Evolutionary conservation across 371 early-diverging fungal genomes (phyloP).

Genomic region (Batrachochytrium dendrobatidis): DNA sequence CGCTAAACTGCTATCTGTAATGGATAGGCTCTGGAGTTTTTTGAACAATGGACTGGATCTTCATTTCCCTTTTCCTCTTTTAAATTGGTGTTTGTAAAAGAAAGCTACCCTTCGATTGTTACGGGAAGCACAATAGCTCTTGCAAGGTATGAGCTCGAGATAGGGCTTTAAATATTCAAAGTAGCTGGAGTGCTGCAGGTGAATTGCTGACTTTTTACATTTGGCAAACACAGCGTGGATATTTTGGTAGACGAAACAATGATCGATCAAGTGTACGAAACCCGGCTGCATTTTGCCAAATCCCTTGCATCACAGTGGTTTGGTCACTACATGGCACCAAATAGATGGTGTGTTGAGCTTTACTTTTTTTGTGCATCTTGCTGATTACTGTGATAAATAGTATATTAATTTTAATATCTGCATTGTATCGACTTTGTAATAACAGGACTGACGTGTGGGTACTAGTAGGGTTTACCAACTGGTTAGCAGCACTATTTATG

Average conservation of each 20-base stretch:
- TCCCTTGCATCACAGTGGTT: constrained; percentile 88
- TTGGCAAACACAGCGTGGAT: constrained; percentile 41
- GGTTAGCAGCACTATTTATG: constrained; percentile 64
- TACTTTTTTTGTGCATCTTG: background rate
- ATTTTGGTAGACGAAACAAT: constrained; percentile 65
- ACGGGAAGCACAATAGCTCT: constrained; percentile 65
- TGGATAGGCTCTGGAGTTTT: constrained; percentile 66
- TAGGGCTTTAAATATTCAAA: no score
- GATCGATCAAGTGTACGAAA: constrained; percentile 82
- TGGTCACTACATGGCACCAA: constrained; percentile 75
- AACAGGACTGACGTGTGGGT: constrained; percentile 76
- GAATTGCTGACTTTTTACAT: background rate
- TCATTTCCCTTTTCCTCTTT: constrained; percentile 80
- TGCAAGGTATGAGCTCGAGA: constrained; percentile 44
- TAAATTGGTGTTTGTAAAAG: constrained; percentile 82
- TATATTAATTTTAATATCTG: background rate
- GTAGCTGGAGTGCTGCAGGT: no score
- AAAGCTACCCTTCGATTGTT: constrained; percentile 54
- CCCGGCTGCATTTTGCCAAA: constrained; percentile 58
- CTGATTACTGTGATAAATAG: background rate
- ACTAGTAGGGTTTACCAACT: constrained; percentile 68
- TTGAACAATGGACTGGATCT: constrained; percentile 69
- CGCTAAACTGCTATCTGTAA: constrained; percentile 9
- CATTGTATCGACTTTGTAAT: background rate
- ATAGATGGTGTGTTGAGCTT: constrained; percentile 47